Evolutionary conservation across 176 grass and related monocot genomes (phyloP).

Genomic region (Sorghum bicolor): DNA sequence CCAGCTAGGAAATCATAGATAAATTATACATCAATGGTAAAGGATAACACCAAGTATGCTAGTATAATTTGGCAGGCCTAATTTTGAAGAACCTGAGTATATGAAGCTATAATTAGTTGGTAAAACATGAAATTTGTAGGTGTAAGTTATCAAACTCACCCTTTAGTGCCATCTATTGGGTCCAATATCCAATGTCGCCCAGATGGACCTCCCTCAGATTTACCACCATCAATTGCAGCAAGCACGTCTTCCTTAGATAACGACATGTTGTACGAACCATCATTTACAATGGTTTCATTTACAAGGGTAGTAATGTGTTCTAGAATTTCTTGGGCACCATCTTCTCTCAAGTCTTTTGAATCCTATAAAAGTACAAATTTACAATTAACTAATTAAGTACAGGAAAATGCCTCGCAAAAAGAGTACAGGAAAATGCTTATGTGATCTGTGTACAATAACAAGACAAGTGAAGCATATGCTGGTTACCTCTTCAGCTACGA

Average conservation of each 20-base stretch:
- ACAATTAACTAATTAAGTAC: background rate
- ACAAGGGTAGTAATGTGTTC: constrained; percentile 70
- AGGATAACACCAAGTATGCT: background rate
- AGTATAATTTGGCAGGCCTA: background rate
- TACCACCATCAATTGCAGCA: constrained; percentile 72
- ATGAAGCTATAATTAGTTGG: background rate
- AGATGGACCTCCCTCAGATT: constrained; percentile 75
- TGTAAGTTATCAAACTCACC: constrained; percentile 48
- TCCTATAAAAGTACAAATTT: constrained; percentile 41
- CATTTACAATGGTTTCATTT: constrained; percentile 62
- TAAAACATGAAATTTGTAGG: background rate
- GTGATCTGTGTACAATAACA: background rate
- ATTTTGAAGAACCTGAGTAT: background rate
- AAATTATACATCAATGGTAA: background rate
- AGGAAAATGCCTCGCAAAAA: background rate
- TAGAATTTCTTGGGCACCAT: constrained; percentile 60
- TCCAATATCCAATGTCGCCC: constrained; percentile 93
- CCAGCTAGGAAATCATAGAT: constrained; percentile 3
- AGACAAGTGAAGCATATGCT: background rate
- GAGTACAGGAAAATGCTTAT: background rate
- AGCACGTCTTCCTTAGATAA: constrained; percentile 84
- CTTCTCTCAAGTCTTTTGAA: constrained; percentile 75
- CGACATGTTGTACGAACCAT: constrained; percentile 52
- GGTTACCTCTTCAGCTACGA: constrained; percentile 91
- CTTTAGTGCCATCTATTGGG: constrained; percentile 99